Base-by-base conservation (phyloP, 2,329 filamentous ascomycete species). In the Aspergillus latus region DNA sequence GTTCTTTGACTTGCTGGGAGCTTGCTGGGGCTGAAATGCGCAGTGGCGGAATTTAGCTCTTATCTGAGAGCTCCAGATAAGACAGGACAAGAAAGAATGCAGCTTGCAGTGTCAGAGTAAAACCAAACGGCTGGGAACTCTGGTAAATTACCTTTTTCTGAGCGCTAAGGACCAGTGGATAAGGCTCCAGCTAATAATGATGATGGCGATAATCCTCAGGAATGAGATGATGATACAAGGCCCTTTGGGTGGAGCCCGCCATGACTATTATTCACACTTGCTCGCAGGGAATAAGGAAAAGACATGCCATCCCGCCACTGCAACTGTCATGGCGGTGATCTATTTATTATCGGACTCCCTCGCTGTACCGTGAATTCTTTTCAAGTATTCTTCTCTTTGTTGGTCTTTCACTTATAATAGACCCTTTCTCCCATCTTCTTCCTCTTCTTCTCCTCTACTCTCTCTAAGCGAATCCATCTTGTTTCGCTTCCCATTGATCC, bases 141-240 rank as follows among this genome's bases (percentile, higher is more conserved):
- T 36, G 32, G 49, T 51, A 51, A 51, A 51, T 51, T 51, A 51
- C 39, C 21, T 46, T 36, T n/a, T 32, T 47, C 43, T 53, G 50
- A 43, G 39, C 21, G 39, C 39, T 28, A n/a, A 29, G 11, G 36
- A 15, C 48, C 48, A 15, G 48, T 50, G 48, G 48, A 52, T 42
- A 37, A 45, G 42, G 15, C 28, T 28, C 34, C 39, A 54, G 46
- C 45, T 54, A 62, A 21, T 21, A 21, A 62, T 62, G 57, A 69
- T 67, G 65, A 74, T 52, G 49, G 49, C 71, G 72, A 73, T 66
- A 72, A 74, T 74, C 70, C 66, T 62, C 67, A 72, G 70, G 70
- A 63, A 47, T 47, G 49, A 52, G 15, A 72, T 68, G 60, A 68
- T 66, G 66, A 63, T 66, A 65, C 65, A 59, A 61, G 54, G 43